Evolutionary conservation across 2,329 filamentous ascomycete genomes (phyloP), one percentile per base, ranked within the genome.

Genomic region (Colletotrichum australisinense): DNA sequence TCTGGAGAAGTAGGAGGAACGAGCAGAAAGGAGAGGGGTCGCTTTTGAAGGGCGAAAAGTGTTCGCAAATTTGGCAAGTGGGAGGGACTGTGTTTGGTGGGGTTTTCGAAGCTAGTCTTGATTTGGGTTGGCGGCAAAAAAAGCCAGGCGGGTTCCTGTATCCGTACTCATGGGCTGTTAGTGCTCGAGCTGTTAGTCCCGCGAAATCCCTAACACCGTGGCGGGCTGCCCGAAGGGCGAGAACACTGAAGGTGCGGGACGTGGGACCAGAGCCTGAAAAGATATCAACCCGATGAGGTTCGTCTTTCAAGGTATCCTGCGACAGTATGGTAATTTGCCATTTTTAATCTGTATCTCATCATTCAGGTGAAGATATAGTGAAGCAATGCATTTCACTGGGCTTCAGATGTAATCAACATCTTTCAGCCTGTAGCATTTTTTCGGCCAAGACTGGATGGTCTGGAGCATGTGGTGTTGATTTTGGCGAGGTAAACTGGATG

Each of bases 31-130:
- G 63, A 69, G 62, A 38, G 68, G 71, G 68, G 67, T 68, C 69
- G 68, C 58, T 74, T 74, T 74, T 73, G 55, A 72, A 72, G 68
- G 53, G 63, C 57, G 69, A 74, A 74, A 75, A 75, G 73, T 74
- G 67, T 74, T 74, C 74, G 74, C 74, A 76, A 76, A 76, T 67
- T 75, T 76, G 73, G 69, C 53, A 75, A 75, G 69, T 73, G 69
- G 74, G 72, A 75, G 74, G 74, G 73, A 72, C 68, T 67, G 52
- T 62, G 71, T 75, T 69, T 76, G 75, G 76, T 76, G 75, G 76
- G 76, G 75, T 75, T 76, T 64, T 67, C 4, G 28, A 26, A 38
- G 69, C 76, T 76, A 77, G 58, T 22, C 74, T n/a, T 2, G 2
- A 35, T 58, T 32, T 11, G 65, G 75, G 30, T 8, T 73, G 38